Evolutionary conservation across 2,329 filamentous ascomycete species (phyloP), one percentile per base, ranked within the genome.

Genomic region (Atkinsonella hypoxylon): DNA sequence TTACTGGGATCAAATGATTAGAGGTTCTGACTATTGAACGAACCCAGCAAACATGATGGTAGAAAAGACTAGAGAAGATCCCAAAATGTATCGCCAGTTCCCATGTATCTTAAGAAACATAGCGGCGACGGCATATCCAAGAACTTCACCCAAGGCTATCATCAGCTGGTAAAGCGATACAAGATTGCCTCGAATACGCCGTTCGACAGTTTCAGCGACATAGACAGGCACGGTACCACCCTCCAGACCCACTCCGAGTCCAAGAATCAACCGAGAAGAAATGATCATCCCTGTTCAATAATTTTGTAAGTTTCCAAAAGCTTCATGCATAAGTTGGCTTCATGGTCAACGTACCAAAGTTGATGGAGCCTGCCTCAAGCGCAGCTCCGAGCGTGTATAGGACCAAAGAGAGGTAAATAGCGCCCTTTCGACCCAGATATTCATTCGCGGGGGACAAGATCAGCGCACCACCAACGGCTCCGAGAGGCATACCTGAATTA

Each of bases 111-210:
- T 75, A 54, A 87, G 70, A 64, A 88, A 88, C 51, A 87, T 86
- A 45, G 84, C 84, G 0, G 81, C 83, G 1, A 87, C 77, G 5
- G 81, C 83, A 53, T 87, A 87, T 2, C 84, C 85, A 1, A 88
- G 70, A 2, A 88, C 83, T 58, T 87, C 84, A 30, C 84, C 84
- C 0, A 88, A 72, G 0, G 85, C 85, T 59, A 88, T 88, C 66
- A 85, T 87, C 66, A 87, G 79, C 61, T 88, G 85, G 63, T 87
- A 88, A 0, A 87, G 70, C 0, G 82, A 86, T 1, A 88, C 84
- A 47, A 88, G 67, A 62, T 87, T 87, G 56, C 84, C 84, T 58
- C 84, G 78, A 22, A 85, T 73, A 52, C 72, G 75, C 32, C 79
- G 73, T 58, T 84, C 81, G 42, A 87, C 83, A 0, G 80, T 83